Evolutionary conservation across 163 green algal genomes (phyloP).

Genomic region (Chlamydomonas reinhardtii): DNA sequence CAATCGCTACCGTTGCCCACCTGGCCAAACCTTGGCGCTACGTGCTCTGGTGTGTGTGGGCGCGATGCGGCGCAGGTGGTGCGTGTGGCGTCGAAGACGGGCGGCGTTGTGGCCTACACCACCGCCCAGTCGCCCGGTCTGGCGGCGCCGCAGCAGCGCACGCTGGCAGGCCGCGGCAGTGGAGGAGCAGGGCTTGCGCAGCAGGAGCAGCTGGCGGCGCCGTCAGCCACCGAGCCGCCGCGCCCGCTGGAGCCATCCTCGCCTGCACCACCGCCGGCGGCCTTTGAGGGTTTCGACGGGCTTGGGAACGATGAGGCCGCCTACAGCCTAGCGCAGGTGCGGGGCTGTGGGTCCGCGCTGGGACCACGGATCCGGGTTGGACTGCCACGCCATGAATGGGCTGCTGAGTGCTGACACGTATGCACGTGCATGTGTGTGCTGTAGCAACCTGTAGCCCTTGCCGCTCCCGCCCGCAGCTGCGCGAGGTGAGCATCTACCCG

Average conservation of each 20-base stretch:
- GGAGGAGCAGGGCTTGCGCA: not conserved
- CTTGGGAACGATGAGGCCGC: constrained; percentile 15
- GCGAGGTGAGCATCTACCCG: constrained; percentile 40
- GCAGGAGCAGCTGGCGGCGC: not conserved
- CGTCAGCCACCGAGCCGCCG: not conserved
- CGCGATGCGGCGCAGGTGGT: constrained; percentile 1
- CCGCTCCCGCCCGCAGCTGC: not conserved
- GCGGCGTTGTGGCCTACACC: too few relatives aligned
- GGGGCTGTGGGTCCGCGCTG: not conserved
- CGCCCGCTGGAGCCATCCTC: not conserved
- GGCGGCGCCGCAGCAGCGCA: too few relatives aligned
- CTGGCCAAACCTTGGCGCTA: too few relatives aligned
- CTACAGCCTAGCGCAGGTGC: constrained; percentile 26
- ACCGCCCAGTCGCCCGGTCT: too few relatives aligned
- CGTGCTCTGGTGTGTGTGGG: too few relatives aligned
- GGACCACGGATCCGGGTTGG: too few relatives aligned
- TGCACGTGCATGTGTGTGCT: too few relatives aligned
- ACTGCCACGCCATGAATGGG: too few relatives aligned
- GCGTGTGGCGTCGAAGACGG: not conserved
- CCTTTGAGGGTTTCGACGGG: constrained; percentile 33
- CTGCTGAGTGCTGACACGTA: too few relatives aligned
- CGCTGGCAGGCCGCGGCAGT: too few relatives aligned
- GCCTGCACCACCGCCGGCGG: not conserved
- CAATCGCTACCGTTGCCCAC: too few relatives aligned
- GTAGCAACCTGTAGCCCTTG: too few relatives aligned